Base-by-base conservation (phyloP, 2,329 filamentous ascomycete species). In the Elsinoe perseae region DNA sequence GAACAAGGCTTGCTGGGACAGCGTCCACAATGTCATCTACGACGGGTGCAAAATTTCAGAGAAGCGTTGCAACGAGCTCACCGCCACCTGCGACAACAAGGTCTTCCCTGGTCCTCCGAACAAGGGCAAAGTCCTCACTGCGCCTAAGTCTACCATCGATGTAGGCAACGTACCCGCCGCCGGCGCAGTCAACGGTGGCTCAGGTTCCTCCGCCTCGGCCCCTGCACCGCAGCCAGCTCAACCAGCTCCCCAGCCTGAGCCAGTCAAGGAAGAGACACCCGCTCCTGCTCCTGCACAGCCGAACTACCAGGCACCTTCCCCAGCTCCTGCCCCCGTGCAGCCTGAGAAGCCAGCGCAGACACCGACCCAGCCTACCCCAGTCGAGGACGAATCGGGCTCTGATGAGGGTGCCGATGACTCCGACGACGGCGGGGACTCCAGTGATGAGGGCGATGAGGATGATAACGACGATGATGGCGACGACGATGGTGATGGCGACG, bases 31-130 rank as follows among this genome's bases (percentile, higher is more conserved):
- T 1, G 82, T 81, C 1, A 85, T 85, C 1, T 70, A 71, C 60
- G 70, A 69, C 1, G 79, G 80, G 61, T 90, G 86, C 70, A 69
- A 76, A 48, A 70, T 78, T 30, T 88, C 82, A 82, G 77, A 82
- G 64, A 65, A 69, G 10, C 85, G 84, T 71, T 89, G 86, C 71
- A 67, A 69, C 42, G 66, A 57, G 18, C 69, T 78, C 59, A 65
- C 73, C 36, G 64, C 68, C 12, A 61, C 64, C 23, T 79, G 76
- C 67, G 68, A 61, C 4, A 68, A 68, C 10, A 67, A 66, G 59
- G 59, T 73, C 56, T 79, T 73, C 55, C 65, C 65, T 4, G 81
- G 80, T 0, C 80, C 80, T 30, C 76, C 77, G 4, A 64, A 73
- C 57, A 65, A 68, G 53, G 73, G 70, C 21, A 69, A 73, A 57